Base-by-base conservation (phyloP, 257 asterid genomes). In the Thymus quinquecostatus region DNA sequence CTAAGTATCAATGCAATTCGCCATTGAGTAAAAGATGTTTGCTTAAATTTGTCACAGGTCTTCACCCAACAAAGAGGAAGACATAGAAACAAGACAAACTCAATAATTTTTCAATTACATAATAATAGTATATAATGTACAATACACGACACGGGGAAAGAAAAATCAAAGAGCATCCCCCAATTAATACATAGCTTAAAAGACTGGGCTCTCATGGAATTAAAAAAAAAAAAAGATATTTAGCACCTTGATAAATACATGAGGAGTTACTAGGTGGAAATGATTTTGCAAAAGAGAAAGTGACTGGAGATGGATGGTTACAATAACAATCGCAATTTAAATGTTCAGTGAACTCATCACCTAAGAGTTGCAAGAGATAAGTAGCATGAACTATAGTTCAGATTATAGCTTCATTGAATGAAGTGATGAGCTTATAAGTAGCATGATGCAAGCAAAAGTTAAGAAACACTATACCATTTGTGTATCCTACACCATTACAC, bases 331-430 rank as follows among this genome's bases (percentile, higher is more conserved):
- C 4, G 7, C 41, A 38, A 38, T 38, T 4, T 44, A 44, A 6
- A 44, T 44, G 9, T 44, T 44, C 13, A 6, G 12, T 44, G 49
- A 44, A 44, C 9, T 7, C 49, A 50, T 50, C 56, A n/a, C n/a
- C 56, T 3, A 11, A 40, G 50, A 53, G 75, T 54, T 72, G 34
- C 27, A 34, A 14, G 14, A 62, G 56, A 54, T 45, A 54, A 28
- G 21, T 21, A 21, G 21, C 21, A 21, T 21, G 21, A 21, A 21
- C 21, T 21, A 21, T 21, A 21, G 33, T 77, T 29, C 44, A 12
- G 21, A 66, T 56, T 55, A 29, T 56, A 28, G 64, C 66, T 60
- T 45, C 38, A 50, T 44, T 66, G 51, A 40, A 72, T 27, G 40
- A 4, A 53, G 48, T 30, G 10, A 10, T n/a, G 34, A 9, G 5